Percentiles rank a stretch among this genome's conserved stretches.
Evolutionary conservation across 116 monocot genomes (phyloP).

Genomic region (Cymodocea nodosa): DNA sequence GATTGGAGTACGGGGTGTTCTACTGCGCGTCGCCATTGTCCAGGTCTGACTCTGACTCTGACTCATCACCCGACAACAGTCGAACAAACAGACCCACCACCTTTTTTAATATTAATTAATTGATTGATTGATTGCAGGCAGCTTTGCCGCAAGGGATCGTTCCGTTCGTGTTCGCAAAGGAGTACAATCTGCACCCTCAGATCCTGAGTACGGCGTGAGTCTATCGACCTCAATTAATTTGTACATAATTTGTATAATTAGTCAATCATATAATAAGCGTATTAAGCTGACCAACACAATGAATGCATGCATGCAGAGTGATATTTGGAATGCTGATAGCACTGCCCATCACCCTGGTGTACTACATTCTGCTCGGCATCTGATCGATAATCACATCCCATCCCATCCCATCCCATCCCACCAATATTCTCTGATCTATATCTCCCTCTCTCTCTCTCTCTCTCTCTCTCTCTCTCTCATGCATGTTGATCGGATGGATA

Average conservation of each 20-base stretch:
- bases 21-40: constrained; percentile 30
- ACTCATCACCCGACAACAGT: too few species aligned
- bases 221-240: neutral
- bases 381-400: neutral
- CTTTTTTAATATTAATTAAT: too few species aligned
- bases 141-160: constrained; percentile 31
- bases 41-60: constrained; percentile 9
- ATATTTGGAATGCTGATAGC: constrained; percentile 36
- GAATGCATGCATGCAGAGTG: constrained; percentile 13
- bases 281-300: neutral
- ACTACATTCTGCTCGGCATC: constrained; percentile 24
- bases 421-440: too few species aligned
- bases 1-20: constrained; percentile 25
- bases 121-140: constrained; percentile 1
- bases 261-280: neutral
- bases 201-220: constrained; percentile 69
- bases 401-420: too few species aligned
- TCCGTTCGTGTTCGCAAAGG: neutral
- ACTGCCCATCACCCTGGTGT: constrained; percentile 22
- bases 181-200: constrained; percentile 46
- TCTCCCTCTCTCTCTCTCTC: too few species aligned
- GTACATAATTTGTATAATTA: too few species aligned
- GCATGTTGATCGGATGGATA: neutral
- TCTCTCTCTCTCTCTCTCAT: neutral
- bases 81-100: too few species aligned